Base-by-base conservation (phyloP, 2,329 filamentous ascomycete species). In the Penicillium frequentans region DNA sequence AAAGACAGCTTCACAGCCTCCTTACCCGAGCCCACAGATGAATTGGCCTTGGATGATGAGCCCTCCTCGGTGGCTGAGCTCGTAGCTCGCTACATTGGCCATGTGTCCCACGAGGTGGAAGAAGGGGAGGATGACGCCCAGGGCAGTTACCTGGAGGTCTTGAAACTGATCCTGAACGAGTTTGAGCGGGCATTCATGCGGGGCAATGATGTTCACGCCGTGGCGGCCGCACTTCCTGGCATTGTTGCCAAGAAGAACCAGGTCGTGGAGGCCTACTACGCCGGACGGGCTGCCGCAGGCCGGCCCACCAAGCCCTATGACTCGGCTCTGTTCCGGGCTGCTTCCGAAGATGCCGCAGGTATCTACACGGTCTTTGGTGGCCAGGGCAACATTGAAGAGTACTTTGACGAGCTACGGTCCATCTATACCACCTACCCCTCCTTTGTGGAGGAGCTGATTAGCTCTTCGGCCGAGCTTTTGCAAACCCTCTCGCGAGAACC, bases 341-440 rank as follows among this genome's bases (percentile, higher is more conserved):
- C 91, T 10, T 87, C 90, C 47, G 93, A 97, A 61, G 88, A 86
- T 60, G 87, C 88, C 55, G 93, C 93, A 54, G 88, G 86, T 67
- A 85, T 99, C 58, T 99, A 96, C 80, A 93, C 88, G 64, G 92
- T 99, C 60, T 96, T 98, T 66, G 95, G 95, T 58, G 95, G 95
- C 7, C 95, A 99, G 75, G 95, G 95, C 68, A 99, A 99, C 77
- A 98, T 99, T 63, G 93, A 99, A 77, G 96, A 99, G 79, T 99
- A 99, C 79, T 99, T 99, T 70, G 93, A 99, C 66, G 95, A 99
- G 80, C 85, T 99, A 61, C 88, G 95, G 55, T 90, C 96, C 74
- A 85, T 98, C 57, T 93, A 93, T 80, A 87, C 83, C 68, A 96
- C 93, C 58, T 99, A 99, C 78, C 89, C 90, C 13, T 90, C 90